Evolutionary conservation across 441 rosid species (phyloP).

Genomic region (California macrophylla): DNA sequence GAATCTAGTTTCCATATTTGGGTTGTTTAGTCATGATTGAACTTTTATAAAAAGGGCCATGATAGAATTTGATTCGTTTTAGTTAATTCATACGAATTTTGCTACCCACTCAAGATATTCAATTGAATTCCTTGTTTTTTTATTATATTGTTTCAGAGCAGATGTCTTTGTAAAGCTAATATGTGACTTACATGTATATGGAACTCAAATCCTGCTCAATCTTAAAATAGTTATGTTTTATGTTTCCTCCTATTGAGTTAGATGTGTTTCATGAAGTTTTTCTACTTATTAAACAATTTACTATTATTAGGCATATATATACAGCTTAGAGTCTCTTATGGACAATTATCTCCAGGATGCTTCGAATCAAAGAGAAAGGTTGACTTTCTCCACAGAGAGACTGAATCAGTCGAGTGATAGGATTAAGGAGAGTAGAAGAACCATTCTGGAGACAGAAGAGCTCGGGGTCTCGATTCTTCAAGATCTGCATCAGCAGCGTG

Average conservation of each 20-base stretch:
- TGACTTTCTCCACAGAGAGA: slow-evolving; percentile 61
- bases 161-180: not conserved
- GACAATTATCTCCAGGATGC: not conserved
- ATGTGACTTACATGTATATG: not conserved
- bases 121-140: not conserved
- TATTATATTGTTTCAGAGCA: not conserved
- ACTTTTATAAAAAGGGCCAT: too few relatives aligned
- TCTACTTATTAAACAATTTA: not conserved
- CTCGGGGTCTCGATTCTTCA: slow-evolving; percentile 48
- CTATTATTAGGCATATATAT: not conserved
- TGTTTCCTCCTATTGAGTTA: not conserved
- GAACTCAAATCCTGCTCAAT: not conserved
- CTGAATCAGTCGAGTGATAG: slow-evolving; percentile 48
- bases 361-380: slow-evolving; percentile 30
- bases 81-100: too few relatives aligned
- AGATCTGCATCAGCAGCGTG: slow-evolving; percentile 58
- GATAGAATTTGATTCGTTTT: too few relatives aligned
- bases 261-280: not conserved
- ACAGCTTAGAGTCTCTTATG: not conserved
- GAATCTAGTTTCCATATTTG: not conserved
- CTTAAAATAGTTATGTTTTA: not conserved
- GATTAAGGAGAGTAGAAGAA: slow-evolving; percentile 56
- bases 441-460: slow-evolving; percentile 57
- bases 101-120: too few relatives aligned
- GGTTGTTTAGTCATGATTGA: too few relatives aligned